Evolutionary conservation across 2,329 filamentous ascomycete genomes (phyloP).

Genomic region (Dothiorella sarmentorum): DNA sequence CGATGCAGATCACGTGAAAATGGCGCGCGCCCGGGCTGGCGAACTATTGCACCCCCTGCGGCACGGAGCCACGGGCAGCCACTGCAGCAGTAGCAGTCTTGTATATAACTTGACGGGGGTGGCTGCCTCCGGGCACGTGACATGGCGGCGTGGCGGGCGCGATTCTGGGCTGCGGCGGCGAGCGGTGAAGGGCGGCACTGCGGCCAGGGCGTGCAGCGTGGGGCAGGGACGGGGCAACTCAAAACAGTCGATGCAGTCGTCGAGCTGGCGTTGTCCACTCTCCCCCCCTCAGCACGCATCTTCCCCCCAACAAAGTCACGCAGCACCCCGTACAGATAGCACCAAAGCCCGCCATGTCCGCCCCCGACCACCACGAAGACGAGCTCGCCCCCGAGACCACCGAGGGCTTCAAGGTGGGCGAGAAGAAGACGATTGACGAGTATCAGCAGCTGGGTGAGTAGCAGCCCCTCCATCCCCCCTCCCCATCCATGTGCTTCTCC

Average conservation of each 20-base stretch:
- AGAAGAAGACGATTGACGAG: constrained; percentile 97
- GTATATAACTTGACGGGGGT: too few species aligned
- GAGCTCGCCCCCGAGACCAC: constrained; percentile 85
- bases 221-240: constrained; percentile 15
- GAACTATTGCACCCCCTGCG: background rate
- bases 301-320: background rate
- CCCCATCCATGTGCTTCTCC: constrained; percentile 4
- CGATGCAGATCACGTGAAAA: background rate
- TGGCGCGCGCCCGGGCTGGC: background rate
- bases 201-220: constrained; percentile 9
- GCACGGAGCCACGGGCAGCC: background rate
- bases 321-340: constrained; percentile 17
- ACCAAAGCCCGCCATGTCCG: constrained; percentile 26
- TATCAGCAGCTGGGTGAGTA: constrained; percentile 87
- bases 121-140: constrained; percentile 10
- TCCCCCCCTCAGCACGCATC: background rate
- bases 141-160: background rate
- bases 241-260: constrained; percentile 9
- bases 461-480: background rate
- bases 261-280: constrained; percentile 8
- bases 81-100: too few species aligned
- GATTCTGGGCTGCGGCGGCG: constrained; percentile 12
- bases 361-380: constrained; percentile 54
- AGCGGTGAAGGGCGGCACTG: too few species aligned
- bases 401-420: constrained; percentile 94